Percentiles rank a stretch among this genome's conserved stretches.
Evolutionary conservation across 1,284 basidiomycete species (phyloP).

Genomic region (Cutaneotrichosporon cyanovorans): DNA sequence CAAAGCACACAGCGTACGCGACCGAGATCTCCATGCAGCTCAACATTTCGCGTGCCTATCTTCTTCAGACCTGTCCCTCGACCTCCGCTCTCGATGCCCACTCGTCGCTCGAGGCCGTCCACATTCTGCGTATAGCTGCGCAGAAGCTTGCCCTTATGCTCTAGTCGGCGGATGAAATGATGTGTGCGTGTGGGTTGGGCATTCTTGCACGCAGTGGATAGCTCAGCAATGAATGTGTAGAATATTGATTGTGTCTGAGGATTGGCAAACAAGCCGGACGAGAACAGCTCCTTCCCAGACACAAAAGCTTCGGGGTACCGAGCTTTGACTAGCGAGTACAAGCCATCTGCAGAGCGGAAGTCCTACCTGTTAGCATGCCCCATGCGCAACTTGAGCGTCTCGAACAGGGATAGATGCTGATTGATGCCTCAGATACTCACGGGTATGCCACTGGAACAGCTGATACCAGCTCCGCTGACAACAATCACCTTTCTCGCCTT

Average conservation of each 20-base stretch:
- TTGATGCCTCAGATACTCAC: slow-evolving; percentile 49
- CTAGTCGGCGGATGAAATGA: slow-evolving; percentile 74
- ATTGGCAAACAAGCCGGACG: slow-evolving; percentile 76
- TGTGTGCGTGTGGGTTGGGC: slow-evolving; percentile 82
- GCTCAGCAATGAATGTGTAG: slow-evolving; percentile 86
- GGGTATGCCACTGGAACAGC: slow-evolving; percentile 85
- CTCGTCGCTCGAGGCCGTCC: slow-evolving; percentile 78
- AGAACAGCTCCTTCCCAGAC: slow-evolving; percentile 83
- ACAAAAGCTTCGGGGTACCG: slow-evolving; percentile 73
- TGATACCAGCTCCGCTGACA: slow-evolving; percentile 85
- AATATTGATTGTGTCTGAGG: slow-evolving; percentile 75
- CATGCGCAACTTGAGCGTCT: neutral
- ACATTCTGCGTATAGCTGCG: slow-evolving; percentile 94
- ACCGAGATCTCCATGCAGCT: slow-evolving; percentile 86
- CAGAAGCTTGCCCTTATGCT: slow-evolving; percentile 72
- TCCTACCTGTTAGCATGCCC: slow-evolving; percentile 52
- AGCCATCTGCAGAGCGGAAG: slow-evolving; percentile 78
- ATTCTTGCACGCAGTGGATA: slow-evolving; percentile 70
- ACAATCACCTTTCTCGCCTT: slow-evolving; percentile 77
- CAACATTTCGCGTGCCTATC: slow-evolving; percentile 71
- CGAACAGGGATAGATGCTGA: neutral
- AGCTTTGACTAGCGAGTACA: slow-evolving; percentile 79
- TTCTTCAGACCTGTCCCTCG: slow-evolving; percentile 49
- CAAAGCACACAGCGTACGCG: slow-evolving; percentile 77
- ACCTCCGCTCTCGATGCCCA: slow-evolving; percentile 66